Percentiles rank a stretch among this genome's conserved stretches.
Evolutionary conservation across 2,329 filamentous ascomycete genomes (phyloP).

Genomic region (Epicoccum sorghinum): DNA sequence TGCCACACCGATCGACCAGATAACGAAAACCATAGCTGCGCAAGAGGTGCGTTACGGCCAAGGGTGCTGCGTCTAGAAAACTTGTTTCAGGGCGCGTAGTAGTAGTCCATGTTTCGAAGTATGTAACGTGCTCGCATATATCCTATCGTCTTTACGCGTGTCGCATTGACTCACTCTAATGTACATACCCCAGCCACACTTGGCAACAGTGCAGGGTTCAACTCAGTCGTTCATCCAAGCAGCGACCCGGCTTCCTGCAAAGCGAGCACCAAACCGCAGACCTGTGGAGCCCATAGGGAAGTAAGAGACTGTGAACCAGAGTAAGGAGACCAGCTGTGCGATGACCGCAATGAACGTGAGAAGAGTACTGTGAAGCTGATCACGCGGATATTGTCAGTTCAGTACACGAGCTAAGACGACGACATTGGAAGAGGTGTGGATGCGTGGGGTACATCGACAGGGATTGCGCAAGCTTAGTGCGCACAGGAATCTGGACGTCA

Average conservation of each 20-base stretch:
- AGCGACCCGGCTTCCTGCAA: conserved; percentile 82
- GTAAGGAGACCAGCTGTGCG: conserved; percentile 78
- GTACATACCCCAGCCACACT: conserved; percentile 5
- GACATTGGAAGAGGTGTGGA: conserved; percentile 41
- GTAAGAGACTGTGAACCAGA: conserved; percentile 97
- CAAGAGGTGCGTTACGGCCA: conserved; percentile 8
- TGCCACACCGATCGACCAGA: conserved; percentile 15
- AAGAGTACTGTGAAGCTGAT: conserved; percentile 73
- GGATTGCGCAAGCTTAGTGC: conserved; percentile 30
- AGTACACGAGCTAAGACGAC: conserved; percentile 24
- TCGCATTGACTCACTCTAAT: background rate
- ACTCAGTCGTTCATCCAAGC: conserved; percentile 82
- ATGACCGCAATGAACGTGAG: conserved; percentile 85
- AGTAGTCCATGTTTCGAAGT: conserved; percentile 3
- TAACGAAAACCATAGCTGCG: background rate
- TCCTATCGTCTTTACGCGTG: conserved; percentile 3
- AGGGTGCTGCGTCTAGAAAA: background rate
- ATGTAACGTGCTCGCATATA: background rate
- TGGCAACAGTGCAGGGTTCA: background rate
- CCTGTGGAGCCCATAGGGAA: conserved; percentile 96
- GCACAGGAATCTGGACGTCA: conserved; percentile 20
- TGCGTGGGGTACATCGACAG: conserved; percentile 31
- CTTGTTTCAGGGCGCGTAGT: conserved; percentile 6
- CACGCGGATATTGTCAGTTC: conserved; percentile 47
- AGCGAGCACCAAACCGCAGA: conserved; percentile 81